Evolutionary conservation across 306 rosid genomes (phyloP).

Genomic region (Gynostemma pentaphyllum): DNA sequence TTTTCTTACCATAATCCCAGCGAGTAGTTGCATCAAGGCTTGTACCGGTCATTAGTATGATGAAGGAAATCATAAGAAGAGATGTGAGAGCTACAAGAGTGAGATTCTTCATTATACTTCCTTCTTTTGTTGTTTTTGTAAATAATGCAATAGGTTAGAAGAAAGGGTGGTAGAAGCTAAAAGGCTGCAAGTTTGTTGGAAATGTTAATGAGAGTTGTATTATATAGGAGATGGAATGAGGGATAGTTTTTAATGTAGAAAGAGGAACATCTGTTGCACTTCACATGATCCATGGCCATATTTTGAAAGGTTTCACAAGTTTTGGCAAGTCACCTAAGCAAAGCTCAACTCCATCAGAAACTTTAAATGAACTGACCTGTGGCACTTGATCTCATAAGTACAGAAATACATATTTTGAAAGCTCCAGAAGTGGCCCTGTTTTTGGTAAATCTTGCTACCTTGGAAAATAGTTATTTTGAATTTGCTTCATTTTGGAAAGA

Average conservation of each 20-base stretch:
- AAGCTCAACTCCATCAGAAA: constrained; percentile 7
- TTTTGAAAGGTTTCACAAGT: constrained; percentile 52
- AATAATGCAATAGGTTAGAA: not conserved
- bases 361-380: constrained; percentile 11
- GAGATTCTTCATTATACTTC: constrained; percentile 29
- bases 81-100: constrained; percentile 22
- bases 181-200: constrained; percentile 9
- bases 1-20: constrained; percentile 19
- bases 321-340: constrained; percentile 28
- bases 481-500: not conserved
- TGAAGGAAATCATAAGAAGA: constrained; percentile 36
- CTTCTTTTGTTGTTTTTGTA: not conserved
- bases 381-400: not conserved
- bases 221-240: not conserved
- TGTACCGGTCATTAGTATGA: constrained; percentile 22
- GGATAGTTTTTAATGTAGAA: constrained; percentile 40
- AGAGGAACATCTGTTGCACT: constrained; percentile 31
- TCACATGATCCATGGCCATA: constrained; percentile 83
- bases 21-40: constrained; percentile 15
- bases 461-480: not conserved
- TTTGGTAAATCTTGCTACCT: not conserved
- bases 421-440: not conserved
- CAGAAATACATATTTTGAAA: constrained; percentile 1
- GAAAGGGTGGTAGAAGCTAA: not conserved
- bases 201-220: not conserved